Evolutionary conservation across 768 basidiomycete genomes (phyloP), one percentile per base, ranked within the genome.

Genomic region (Trametes coccinea): DNA sequence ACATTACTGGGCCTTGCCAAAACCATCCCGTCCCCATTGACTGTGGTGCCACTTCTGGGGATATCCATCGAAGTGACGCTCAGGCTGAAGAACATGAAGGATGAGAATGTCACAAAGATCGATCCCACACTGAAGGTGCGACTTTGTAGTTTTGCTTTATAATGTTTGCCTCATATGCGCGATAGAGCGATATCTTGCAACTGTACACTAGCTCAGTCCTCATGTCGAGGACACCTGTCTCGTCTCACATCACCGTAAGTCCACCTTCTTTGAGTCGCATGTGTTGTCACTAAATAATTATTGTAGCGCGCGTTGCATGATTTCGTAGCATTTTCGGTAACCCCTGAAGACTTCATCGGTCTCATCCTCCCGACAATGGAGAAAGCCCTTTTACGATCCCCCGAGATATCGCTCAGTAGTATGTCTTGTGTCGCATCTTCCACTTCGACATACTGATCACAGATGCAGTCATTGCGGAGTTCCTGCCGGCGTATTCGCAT

Each of bases 381-480:
- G 70, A 93, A 93, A 66, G 84, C 90, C 1, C 71, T 96, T 7
- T 74, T 93, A 9, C 85, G 92, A 30, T 89, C 90, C 1, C 93
- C 95, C 0, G 95, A 96, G 72, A 78, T 83, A 44, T 84, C 89
- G 0, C 79, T 96, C 3, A 76, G 77, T 39, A 78, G 92, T 92
- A 61, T 52, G 57, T 53, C 10, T 37, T 17, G 10, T 11, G 82
- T 69, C 31, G 44, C 46, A 27, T 33, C 6, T 43, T 43, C 41
- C 47, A 33, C 55, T 22, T 22, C 22, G 22, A 40, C 43, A 22
- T 34, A 10, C 29, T 51, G 27, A 48, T 56, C 41, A 49, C 39
- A 55, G 49, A 51, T 11, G 4, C 62, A 88, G 86, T 85, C 5
- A 78, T 87, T 33, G 70, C 80, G 30, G 78, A 85, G 40, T 85